Conservation (phyloP, 768 basidiomycete genomes). For the Cystofilobasidium bisporidii region DNA sequence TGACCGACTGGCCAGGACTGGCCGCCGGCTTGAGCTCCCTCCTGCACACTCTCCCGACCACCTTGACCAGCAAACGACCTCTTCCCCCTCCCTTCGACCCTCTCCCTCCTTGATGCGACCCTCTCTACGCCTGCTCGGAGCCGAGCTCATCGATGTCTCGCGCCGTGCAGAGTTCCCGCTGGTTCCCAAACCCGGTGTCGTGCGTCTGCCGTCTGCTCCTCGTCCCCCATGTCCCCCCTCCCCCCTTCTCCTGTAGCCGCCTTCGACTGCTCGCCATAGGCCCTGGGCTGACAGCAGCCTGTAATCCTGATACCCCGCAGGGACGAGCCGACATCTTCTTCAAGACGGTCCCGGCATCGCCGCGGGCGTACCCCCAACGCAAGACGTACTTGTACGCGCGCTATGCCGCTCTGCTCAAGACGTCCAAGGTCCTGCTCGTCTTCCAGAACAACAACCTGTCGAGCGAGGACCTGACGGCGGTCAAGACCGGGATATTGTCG, state of each 20-base stretch:
- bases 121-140: slow-evolving; percentile 10
- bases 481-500: background rate
- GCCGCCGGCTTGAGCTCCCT: too few relatives aligned
- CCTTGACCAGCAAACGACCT: background rate
- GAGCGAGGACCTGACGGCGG: background rate
- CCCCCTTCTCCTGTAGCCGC: background rate
- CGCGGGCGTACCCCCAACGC: slow-evolving; percentile 10
- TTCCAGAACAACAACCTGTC: slow-evolving; percentile 23
- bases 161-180: slow-evolving; percentile 6
- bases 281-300: too few relatives aligned
- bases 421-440: slow-evolving; percentile 17
- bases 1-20: too few relatives aligned
- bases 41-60: too few relatives aligned
- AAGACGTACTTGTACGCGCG: slow-evolving; percentile 17
- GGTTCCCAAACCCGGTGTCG: slow-evolving; percentile 14
- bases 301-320: background rate
- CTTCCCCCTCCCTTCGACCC: background rate
- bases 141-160: slow-evolving; percentile 19
- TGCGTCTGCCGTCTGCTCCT: background rate
- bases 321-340: slow-evolving; percentile 11
- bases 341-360: background rate
- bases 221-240: background rate
- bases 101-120: background rate
- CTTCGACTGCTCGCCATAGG: too few relatives aligned
- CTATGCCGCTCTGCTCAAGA: slow-evolving; percentile 10